Percentiles rank a stretch among this genome's conserved stretches.
phyloP scores from a whole-genome alignment of 352 stramenopile species.

The Phytophthora sansomeana region DNA sequence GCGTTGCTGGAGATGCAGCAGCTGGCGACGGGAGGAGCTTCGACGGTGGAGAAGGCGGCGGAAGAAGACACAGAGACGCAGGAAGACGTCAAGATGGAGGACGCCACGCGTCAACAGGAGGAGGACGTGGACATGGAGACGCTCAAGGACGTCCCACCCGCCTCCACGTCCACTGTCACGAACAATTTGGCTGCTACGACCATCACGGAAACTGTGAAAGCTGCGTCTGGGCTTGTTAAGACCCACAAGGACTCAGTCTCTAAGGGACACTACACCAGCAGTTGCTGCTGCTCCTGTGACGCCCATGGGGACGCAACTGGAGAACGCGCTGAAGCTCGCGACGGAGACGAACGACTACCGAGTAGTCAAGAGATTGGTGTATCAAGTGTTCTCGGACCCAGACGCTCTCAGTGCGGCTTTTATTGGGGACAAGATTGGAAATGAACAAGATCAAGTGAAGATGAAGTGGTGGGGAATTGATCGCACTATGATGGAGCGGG shows the following conservation, averaged over 20 bases:
- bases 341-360: constrained; percentile 54
- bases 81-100: constrained; percentile 62
- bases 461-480: constrained; percentile 67
- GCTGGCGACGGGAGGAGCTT: not conserved
- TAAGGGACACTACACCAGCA: not conserved
- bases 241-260: not conserved
- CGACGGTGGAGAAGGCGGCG: constrained; percentile 25
- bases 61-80: constrained; percentile 1
- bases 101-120: constrained; percentile 32
- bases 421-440: constrained; percentile 18
- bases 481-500: constrained; percentile 44
- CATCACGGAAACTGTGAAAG: constrained; percentile 8
- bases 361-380: constrained; percentile 70
- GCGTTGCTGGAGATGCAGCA: constrained; percentile 67
- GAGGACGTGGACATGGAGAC: constrained; percentile 41
- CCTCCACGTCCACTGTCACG: constrained; percentile 18
- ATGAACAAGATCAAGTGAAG: constrained; percentile 23
- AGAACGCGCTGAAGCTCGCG: constrained; percentile 50
- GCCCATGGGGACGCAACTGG: constrained; percentile 52
- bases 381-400: constrained; percentile 75
- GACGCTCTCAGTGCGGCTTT: constrained; percentile 64
- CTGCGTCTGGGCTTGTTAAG: not conserved
- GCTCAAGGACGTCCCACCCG: constrained; percentile 23
- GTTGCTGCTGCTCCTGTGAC: not conserved
- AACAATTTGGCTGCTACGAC: constrained; percentile 26